A percentile compares a stretch with the other conserved stretches of the same genome.
Conservation (phyloP, 257 asterid genomes). For the Solanum medicagineum region DNA sequence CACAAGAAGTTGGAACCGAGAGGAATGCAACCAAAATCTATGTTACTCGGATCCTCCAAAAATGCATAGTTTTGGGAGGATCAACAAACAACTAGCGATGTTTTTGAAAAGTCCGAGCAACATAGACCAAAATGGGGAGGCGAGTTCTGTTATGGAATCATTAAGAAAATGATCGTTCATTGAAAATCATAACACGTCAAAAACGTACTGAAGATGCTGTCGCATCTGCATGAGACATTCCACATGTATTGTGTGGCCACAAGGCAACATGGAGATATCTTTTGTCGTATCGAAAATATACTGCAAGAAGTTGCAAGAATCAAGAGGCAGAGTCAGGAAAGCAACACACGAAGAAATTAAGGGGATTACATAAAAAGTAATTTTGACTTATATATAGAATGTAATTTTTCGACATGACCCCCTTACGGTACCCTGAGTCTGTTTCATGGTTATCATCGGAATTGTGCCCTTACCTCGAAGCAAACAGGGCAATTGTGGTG, state of each 20-base stretch:
- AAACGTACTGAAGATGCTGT: slow-evolving; percentile 37
- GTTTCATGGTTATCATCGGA: not conserved
- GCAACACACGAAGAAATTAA: too few species aligned
- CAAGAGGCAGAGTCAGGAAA: not conserved
- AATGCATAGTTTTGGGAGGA: not conserved
- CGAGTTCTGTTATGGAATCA: not conserved
- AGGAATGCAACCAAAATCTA: not conserved
- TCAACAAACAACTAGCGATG: not conserved
- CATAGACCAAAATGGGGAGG: not conserved
- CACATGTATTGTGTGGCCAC: slow-evolving; percentile 64
- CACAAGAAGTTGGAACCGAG: not conserved
- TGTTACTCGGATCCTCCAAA: not conserved
- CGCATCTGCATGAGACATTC: slow-evolving; percentile 59
- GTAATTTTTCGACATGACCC: not conserved
- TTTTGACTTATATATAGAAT: not conserved
- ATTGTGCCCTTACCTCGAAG: slow-evolving; percentile 39
- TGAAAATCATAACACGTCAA: not conserved
- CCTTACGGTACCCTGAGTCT: not conserved
- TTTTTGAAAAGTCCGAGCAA: not conserved
- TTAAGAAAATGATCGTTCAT: not conserved
- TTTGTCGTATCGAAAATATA: slow-evolving; percentile 47
- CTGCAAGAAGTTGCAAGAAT: slow-evolving; percentile 14
- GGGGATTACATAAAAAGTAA: not conserved
- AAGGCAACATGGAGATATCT: slow-evolving; percentile 36
- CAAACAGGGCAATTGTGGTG: slow-evolving; percentile 72